phyloP scores from a whole-genome alignment of 176 grass and related monocot genomes.

The bread wheat (Triticum aestivum) region IWGSC_CS_RefSeq_v2.1 NC_057800.1:504163945-504164444 shows the following conservation, averaged over 20 bases:
- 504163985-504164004: conserved; percentile 15
- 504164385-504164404: conserved; percentile 5
- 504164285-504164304: background rate
- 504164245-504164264: background rate
- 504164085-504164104: background rate
- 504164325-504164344: conserved; percentile 8
- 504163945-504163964: conserved; percentile 42
- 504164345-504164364: background rate
- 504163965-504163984: conserved; percentile 28
- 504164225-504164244: background rate
- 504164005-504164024: conserved; percentile 31
- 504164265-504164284: background rate
- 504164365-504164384: conserved; percentile 17
- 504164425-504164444: background rate
- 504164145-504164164: background rate
- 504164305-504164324: background rate
- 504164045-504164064: conserved; percentile 17
- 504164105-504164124: background rate
- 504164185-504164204: background rate
- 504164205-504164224: background rate
- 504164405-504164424: background rate
- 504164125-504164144: background rate
- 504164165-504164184: background rate
- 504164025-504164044: conserved; percentile 4
- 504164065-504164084: background rate